A percentile compares a stretch with the other conserved stretches of the same genome.
Evolutionary conservation across 441 rosid species (phyloP).

Genomic region (Breynia disticha): DNA sequence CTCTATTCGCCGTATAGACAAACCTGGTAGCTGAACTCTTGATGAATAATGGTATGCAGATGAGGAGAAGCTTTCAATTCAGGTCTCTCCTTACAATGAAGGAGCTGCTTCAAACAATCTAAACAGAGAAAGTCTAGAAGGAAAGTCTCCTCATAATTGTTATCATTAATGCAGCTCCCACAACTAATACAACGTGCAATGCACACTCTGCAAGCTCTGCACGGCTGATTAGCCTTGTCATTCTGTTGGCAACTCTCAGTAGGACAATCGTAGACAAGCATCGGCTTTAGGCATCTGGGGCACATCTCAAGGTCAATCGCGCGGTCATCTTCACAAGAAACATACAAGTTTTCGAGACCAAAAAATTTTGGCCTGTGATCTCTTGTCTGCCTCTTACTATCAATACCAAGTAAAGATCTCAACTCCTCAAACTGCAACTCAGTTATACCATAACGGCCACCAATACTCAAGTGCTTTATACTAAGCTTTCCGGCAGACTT

Average conservation of each 20-base stretch:
- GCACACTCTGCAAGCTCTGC: constrained; percentile 77
- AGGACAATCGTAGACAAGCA: constrained; percentile 79
- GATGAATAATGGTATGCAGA: constrained; percentile 7
- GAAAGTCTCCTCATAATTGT: constrained; percentile 72
- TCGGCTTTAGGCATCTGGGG: constrained; percentile 53
- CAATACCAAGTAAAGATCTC: constrained; percentile 39
- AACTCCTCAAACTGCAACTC: constrained; percentile 50
- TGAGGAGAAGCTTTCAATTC: constrained; percentile 13
- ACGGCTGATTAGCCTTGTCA: constrained; percentile 25
- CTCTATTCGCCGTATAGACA: constrained; percentile 20
- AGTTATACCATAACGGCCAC: constrained; percentile 58
- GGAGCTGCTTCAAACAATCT: constrained; percentile 28
- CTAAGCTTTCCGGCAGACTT: constrained; percentile 43
- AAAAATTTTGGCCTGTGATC: constrained; percentile 43
- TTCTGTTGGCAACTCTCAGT: constrained; percentile 55
- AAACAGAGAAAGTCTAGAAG: constrained; percentile 57
- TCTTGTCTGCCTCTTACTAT: constrained; percentile 9
- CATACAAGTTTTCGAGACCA: constrained; percentile 35
- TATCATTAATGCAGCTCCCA: constrained; percentile 67
- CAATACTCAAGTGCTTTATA: constrained; percentile 56
- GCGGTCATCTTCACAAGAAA: constrained; percentile 50
- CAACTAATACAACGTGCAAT: constrained; percentile 63
- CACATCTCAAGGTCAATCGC: constrained; percentile 74
- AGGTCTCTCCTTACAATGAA: constrained; percentile 8
- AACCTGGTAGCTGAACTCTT: constrained; percentile 17